These are phyloP conservation scores for Macrolepiota albuminosa DNA, from an alignment of 768 basidiomycete species.

Conservation along the genomic window DNA sequence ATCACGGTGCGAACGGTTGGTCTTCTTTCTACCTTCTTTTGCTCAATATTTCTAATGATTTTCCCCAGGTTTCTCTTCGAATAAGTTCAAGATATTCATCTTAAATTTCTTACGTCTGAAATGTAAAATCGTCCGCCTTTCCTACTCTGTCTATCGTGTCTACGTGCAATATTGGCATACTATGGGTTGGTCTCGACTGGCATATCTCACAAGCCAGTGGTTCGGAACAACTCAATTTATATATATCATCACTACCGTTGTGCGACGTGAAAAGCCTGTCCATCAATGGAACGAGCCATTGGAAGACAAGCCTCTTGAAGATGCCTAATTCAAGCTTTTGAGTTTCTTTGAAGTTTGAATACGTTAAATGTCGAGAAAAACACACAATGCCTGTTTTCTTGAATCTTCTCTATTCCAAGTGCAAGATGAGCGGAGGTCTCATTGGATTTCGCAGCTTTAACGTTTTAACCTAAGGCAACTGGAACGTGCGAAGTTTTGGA, in stretches of 20 bases:
- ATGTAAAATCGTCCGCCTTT: background rate
- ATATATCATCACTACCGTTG: slow-evolving; percentile 22
- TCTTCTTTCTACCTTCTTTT: too few species aligned
- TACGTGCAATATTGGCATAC: background rate
- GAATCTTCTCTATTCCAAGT: slow-evolving; percentile 43
- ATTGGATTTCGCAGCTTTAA: slow-evolving; percentile 30
- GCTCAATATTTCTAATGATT: background rate
- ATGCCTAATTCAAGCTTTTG: slow-evolving; percentile 22
- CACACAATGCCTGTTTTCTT: slow-evolving; percentile 38
- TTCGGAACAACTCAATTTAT: background rate
- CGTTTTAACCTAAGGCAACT: slow-evolving; percentile 12
- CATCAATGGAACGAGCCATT: slow-evolving; percentile 53
- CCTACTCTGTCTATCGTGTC: background rate
- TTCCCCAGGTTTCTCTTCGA: background rate
- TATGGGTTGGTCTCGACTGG: too few species aligned
- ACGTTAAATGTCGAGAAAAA: background rate
- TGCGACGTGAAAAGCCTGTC: slow-evolving; percentile 55
- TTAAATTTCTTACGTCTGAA: background rate
- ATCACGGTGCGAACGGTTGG: too few species aligned
- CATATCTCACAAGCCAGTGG: slow-evolving; percentile 45
- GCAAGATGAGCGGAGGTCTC: slow-evolving; percentile 45
- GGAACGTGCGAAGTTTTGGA: background rate
- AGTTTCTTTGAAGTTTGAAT: background rate
- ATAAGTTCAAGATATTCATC: background rate
- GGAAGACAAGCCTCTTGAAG: slow-evolving; percentile 41